Base-by-base conservation (phyloP, 2,329 filamentous ascomycete species). In the Penicillium olsonii region DNA sequence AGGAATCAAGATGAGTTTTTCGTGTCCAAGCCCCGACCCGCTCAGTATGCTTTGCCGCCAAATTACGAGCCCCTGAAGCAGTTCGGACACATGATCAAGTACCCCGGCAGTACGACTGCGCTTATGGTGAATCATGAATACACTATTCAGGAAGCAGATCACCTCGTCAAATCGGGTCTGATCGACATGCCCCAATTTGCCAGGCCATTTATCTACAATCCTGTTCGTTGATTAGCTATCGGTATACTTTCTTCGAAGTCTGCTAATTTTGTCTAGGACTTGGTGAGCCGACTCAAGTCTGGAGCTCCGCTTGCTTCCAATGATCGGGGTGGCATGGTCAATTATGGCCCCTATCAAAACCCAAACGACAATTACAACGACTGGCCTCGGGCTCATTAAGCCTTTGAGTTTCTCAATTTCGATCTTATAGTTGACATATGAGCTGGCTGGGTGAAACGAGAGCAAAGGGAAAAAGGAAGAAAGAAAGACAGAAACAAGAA, bases 31-130 rank as follows among this genome's bases (percentile, higher is more conserved):
- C 26, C 26, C 10, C 10, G 26, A 10, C 10, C 26, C 7, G 10
- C 10, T 4, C 10, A 12, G 9, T 11, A 29, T 4, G 26, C 10
- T 11, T 11, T 29, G 9, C 26, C 26, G 1, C 26, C 26, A 2
- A 12, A 4, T 10, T 29, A 29, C 14, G 26, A 29, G 5, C 26
- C 26, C 4, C 26, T 29, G 26, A 12, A 4, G 10, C 26, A 64
- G 6, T 65, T 65, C 37, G 63, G 60, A 18, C 24, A 39, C 4
- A 15, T 65, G 45, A 44, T 65, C 43, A 66, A 66, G 48, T 66
- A 57, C 48, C 48, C 54, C 2, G 61, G 58, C 1, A 66, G 64
- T 42, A 44, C 48, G 37, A 60, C 62, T 2, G 45, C 42, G 43
- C 49, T 65, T 12, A 63, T 65, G 59, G 60, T 57, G 1, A 65